Evolutionary conservation across 2,329 filamentous ascomycete species (phyloP), one percentile per base, ranked within the genome.

Genomic region (Colletotrichum spaethianum): DNA sequence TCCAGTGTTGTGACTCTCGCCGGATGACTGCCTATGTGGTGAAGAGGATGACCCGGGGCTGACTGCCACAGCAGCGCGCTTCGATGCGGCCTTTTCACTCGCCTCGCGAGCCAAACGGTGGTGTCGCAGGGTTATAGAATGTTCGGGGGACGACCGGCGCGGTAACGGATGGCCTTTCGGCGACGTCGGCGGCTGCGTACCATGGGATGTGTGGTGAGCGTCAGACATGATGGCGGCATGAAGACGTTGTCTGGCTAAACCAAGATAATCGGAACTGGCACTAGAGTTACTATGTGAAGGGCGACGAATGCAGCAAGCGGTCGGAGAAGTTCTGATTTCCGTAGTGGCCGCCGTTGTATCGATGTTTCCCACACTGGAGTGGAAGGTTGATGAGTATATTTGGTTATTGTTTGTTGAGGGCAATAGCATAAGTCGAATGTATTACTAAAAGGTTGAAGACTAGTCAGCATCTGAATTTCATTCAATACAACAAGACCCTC

Each of bases 1-100:
- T 3, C 81, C 80, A 0, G 87, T 89, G 28, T 83, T 81, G 56
- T 86, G 81, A 44, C 86, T 89, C 16, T 87, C 86, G 16, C 81
- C 85, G 0, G 87, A 88, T 0, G 86, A 89, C 40, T 86, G 81
- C 28, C 82, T 76, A 31, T 81, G 77, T 0, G 80, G 75, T 0
- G 75, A 77, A 6, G 75, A 76, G 1, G 67, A 76, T 1, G 67
- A 67, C n/a, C 74, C 73, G 14, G 59, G 60, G 11, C 73, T 73
- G 1, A 75, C 74, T 14, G 62, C 72, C 8, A 55, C 38, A 1
- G 69, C 67, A 2, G 76, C 62, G 6, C 60, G 71, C 20, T 57
- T 71, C 1, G 75, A 40, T 23, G 63, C 63, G 56, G 74, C 67
- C 74, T 75, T 76, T 67, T 74, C 77, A 2, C 78, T 79, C 5